phyloP scores from a whole-genome alignment of 306 rosid genomes.

The Myrica gale region DNA sequence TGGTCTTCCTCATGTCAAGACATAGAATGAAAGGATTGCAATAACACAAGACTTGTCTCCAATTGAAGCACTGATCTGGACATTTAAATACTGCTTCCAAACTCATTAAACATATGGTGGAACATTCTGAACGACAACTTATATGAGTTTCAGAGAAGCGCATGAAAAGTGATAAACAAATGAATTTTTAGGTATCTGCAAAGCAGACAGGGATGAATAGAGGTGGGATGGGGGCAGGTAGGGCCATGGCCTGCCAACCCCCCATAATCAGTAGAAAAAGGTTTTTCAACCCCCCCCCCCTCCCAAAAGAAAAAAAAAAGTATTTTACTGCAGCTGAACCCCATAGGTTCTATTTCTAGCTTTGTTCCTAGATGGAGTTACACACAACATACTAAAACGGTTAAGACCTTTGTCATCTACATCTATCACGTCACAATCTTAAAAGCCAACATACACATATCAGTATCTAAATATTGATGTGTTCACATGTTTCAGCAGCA shows the following conservation, averaged over 20 bases:
- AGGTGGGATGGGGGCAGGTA: too few relatives aligned
- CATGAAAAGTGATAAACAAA: constrained; percentile 9
- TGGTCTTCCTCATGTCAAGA: not conserved
- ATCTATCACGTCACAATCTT: not conserved
- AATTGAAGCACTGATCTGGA: not conserved
- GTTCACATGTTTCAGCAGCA: not conserved
- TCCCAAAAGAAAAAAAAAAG: too few relatives aligned
- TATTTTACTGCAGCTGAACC: accelerated
- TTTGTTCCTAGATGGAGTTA: too few relatives aligned
- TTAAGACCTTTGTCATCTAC: constrained; percentile 5
- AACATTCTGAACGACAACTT: not conserved
- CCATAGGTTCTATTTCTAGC: too few relatives aligned
- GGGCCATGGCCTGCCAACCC: too few relatives aligned
- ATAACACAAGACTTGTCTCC: not conserved
- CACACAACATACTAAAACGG: constrained; percentile 16
- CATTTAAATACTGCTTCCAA: not conserved
- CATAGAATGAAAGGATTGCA: not conserved
- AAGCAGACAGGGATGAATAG: too few relatives aligned
- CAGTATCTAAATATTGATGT: not conserved
- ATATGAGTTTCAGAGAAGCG: not conserved
- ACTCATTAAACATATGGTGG: not conserved
- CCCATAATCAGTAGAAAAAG: too few relatives aligned
- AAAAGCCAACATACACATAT: not conserved
- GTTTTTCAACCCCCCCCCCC: too few relatives aligned
- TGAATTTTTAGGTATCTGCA: not conserved